Conservation (phyloP, 371 early-diverging fungal genomes). For the Lichtheimia corymbifera region DNA sequence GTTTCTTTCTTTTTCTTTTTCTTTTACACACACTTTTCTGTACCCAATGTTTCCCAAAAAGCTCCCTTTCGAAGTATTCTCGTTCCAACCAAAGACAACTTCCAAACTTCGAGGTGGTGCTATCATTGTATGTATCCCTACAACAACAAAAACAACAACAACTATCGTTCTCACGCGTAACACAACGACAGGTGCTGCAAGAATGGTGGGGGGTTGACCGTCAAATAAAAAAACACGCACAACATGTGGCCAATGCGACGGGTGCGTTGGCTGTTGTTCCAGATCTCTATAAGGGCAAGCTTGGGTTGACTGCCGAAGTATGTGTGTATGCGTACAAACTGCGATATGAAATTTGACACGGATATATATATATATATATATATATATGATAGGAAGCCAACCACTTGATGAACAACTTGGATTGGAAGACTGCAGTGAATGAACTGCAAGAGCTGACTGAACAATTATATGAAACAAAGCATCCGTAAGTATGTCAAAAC, state of each 20-base stretch:
- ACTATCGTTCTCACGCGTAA: background rate
- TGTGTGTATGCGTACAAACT: background rate
- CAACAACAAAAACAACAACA: background rate
- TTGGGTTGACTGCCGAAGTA: conserved; percentile 52
- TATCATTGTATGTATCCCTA: conserved; percentile 28
- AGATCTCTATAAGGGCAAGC: conserved; percentile 59
- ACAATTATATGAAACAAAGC: conserved; percentile 27
- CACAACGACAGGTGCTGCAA: conserved; percentile 32
- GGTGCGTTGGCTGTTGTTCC: conserved; percentile 49
- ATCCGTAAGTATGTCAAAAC: conserved; percentile 20
- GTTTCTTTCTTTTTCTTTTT: background rate
- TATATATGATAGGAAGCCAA: conserved; percentile 50
- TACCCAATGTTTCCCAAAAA: conserved; percentile 11
- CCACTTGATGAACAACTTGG: conserved; percentile 54
- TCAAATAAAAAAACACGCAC: conserved; percentile 51
- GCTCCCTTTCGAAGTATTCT: conserved; percentile 30
- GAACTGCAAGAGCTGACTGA: conserved; percentile 38
- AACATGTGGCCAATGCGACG: conserved; percentile 49
- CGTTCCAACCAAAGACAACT: conserved; percentile 24
- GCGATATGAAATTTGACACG: background rate
- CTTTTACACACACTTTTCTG: background rate
- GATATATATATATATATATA: too few relatives aligned
- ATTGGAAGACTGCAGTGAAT: conserved; percentile 47
- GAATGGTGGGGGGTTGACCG: conserved; percentile 58
- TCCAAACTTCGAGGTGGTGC: conserved; percentile 25